Base-by-base conservation (phyloP, 331 rosid species). In the Acacia concinna region DNA sequence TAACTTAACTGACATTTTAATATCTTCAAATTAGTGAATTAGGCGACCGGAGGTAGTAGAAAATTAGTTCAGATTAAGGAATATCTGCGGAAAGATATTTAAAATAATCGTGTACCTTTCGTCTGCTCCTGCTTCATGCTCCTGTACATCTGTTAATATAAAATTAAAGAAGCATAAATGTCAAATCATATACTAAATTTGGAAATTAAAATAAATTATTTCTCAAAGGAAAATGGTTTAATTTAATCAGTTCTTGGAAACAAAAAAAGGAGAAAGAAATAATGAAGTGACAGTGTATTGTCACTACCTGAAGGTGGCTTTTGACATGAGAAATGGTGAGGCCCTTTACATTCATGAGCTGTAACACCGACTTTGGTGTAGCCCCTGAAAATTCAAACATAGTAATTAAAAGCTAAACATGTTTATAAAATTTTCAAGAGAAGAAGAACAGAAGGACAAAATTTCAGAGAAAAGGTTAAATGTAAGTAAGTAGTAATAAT, bases 301-400 rank as follows among this genome's bases (percentile, higher is more conserved):
- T 14, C 37, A 60, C 17, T 14, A 62, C 68, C 68, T 94, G 98
- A 79, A 94, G 97, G 74, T 94, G 98, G 86, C 98, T 94, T 86
- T 94, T 94, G 14, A 94, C 92, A 83, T 92, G 98, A 85, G 97
- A 85, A 87, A 94, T 87, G 40, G 90, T 91, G 3, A 94, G 92
- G 56, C 90, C 95, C 64, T 81, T 89, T 75, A 91, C 97, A 85
- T 91, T 85, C 98, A 94, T 94, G 28, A 89, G 81, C 82, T 85
- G 91, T 63, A 94, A 54, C 44, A 94, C 86, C 91, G 89, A 63
- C 90, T 91, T 94, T 35, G 98, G 97, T 6, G 98, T 89, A 32
- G 94, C 96, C 87, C 96, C 98, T 94, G 81, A 14, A 15, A 62
- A 62, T 62, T 7, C 40, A 60, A 8, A 52, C 8, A 59, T 27